Base-by-base conservation (phyloP, 495 filamentous ascomycete species). In the Wilcoxina mikolae region DNA sequence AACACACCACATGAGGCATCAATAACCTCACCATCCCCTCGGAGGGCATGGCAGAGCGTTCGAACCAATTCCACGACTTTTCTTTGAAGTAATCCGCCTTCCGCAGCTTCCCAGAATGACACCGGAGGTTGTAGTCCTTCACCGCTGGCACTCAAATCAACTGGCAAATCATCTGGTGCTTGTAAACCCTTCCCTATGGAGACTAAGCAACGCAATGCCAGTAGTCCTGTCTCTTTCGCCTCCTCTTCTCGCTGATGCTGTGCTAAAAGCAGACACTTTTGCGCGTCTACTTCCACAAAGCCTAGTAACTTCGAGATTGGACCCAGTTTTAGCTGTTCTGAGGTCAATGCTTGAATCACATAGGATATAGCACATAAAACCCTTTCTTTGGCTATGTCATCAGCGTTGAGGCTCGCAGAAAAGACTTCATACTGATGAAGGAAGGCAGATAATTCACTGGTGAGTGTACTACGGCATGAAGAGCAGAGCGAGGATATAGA, bases 181-280 rank as follows among this genome's bases (percentile, higher is more conserved):
- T 90, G 84, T 35, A 90, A 68, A n/a, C 84, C 85, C 60, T 78
- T 85, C 10, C 83, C 88, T 59, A 95, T 83, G 48, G 76, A 82
- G 29, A 74, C 72, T 23, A 95, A 73, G 58, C 84, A 93, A 46
- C 80, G 74, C 27, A 95, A 72, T 4, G 80, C 80, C 35, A 79
- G 68, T 11, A 86, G 71, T 1, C 75, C 83, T 22, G 82, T 58
- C 56, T 76, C 66, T 51, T 60, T 68, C 17, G 56, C 67, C 9
- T 55, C 58, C 49, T 68, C 63, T 43, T 53, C 46, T 44, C 62
- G 56, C 4, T 56, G 62, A 4, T 58, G 60, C 17, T 60, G 53
- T 23, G 64, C 41, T 23, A 66, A 56, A 17, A 55, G 54, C 28
- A 71, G 55, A 56, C 70, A 72, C n/a, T 56, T 46, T 18, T 76